A percentile compares a stretch with the other conserved stretches of the same genome.
phyloP scores from a whole-genome alignment of 441 rosid genomes.

The Croton laevigatus region DNA sequence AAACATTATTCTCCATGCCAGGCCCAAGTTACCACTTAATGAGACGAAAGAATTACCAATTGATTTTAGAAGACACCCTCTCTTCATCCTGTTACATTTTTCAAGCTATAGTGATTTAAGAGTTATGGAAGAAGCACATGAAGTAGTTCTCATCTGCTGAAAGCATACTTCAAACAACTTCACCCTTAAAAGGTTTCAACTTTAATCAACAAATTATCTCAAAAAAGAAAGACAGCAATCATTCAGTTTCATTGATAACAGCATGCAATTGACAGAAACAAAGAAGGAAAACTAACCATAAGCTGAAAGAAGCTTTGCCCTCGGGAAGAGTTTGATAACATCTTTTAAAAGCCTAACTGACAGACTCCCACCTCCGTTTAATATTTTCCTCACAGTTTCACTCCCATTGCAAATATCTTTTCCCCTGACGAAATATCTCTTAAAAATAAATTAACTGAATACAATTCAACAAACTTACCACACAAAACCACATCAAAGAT shows the following conservation, averaged over 20 bases:
- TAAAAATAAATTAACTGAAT: constrained; percentile 13
- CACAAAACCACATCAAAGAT: constrained; percentile 11
- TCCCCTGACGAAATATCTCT: constrained; percentile 27
- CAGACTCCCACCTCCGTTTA: constrained; percentile 84
- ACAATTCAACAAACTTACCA: background rate
- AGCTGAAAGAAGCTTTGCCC: constrained; percentile 68
- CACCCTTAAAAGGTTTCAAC: background rate
- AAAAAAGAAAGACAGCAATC: background rate
- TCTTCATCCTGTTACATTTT: background rate
- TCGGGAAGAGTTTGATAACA: constrained; percentile 49
- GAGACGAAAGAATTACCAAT: background rate
- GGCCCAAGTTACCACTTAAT: background rate
- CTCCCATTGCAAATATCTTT: constrained; percentile 42
- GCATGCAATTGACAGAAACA: constrained; percentile 8
- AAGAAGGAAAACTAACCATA: constrained; percentile 49
- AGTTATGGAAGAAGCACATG: constrained; percentile 1
- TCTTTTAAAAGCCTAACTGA: constrained; percentile 45
- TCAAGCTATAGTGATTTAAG: background rate
- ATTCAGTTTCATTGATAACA: background rate
- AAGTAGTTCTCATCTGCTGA: background rate
- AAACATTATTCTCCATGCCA: background rate
- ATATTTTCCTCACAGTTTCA: constrained; percentile 48
- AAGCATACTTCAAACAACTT: background rate
- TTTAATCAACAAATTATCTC: background rate
- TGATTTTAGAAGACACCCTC: background rate